These are phyloP conservation scores for Fusarium mexicanum DNA, from an alignment of 2,329 filamentous ascomycete species.

Conservation along the genomic window DNA sequence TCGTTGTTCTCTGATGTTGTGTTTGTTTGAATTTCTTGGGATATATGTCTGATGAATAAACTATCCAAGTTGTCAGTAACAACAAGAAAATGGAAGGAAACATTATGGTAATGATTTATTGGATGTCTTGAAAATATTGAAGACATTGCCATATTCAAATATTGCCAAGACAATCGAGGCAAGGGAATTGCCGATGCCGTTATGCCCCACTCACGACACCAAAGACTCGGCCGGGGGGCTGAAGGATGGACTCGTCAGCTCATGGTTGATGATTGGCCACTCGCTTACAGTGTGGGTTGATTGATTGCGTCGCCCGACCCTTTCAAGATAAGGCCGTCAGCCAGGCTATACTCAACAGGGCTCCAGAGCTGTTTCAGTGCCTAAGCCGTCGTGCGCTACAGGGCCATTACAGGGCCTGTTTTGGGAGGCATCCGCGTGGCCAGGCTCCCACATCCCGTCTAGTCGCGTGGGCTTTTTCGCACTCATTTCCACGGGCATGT, in stretches of 20 bases:
- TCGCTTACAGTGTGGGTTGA: slow-evolving; percentile 12
- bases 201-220: slow-evolving; percentile 22
- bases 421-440: slow-evolving; percentile 22
- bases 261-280: slow-evolving; percentile 43
- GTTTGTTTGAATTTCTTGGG: slow-evolving; percentile 19
- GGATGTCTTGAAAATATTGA: neutral
- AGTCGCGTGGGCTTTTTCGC: slow-evolving; percentile 19
- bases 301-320: slow-evolving; percentile 36
- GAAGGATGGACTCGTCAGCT: slow-evolving; percentile 50
- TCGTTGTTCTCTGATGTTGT: neutral
- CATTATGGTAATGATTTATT: neutral
- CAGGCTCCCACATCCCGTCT: slow-evolving; percentile 31
- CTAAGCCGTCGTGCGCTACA: neutral
- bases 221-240: slow-evolving; percentile 22
- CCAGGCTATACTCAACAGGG: slow-evolving; percentile 14
- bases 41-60: neutral
- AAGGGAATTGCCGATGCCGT: slow-evolving; percentile 29
- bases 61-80: neutral
- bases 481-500: slow-evolving; percentile 16
- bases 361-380: slow-evolving; percentile 19
- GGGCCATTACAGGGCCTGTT: slow-evolving; percentile 12
- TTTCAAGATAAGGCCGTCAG: slow-evolving; percentile 9
- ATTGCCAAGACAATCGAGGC: slow-evolving; percentile 25
- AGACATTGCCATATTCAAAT: neutral
- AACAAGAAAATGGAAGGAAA: neutral